phyloP scores from a whole-genome alignment of 306 rosid species.

The Myrica gale region DNA sequence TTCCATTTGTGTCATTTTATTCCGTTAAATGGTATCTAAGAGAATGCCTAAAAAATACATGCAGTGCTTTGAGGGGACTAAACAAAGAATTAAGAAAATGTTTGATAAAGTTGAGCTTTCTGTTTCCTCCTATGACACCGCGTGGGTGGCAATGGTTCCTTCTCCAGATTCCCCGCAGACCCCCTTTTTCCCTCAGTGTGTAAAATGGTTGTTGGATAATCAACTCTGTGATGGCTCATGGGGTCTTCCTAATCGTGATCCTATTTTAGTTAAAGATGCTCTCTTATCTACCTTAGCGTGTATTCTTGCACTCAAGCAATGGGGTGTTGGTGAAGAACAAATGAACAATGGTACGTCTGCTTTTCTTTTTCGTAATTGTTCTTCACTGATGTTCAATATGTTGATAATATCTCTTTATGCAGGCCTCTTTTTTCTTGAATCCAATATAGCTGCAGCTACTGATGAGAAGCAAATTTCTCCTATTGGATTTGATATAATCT shows the following conservation, averaged over 20 bases:
- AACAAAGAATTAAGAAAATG: conserved; percentile 58
- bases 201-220: conserved; percentile 68
- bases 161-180: conserved; percentile 44
- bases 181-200: conserved; percentile 72
- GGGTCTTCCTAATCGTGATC: conserved; percentile 53
- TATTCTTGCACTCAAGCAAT: conserved; percentile 64
- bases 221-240: conserved; percentile 82
- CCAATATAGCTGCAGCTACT: conserved; percentile 56
- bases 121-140: conserved; percentile 79
- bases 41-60: conserved; percentile 8
- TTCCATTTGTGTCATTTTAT: background rate
- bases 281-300: conserved; percentile 72
- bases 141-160: conserved; percentile 93
- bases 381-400: conserved; percentile 11
- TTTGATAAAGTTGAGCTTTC: conserved; percentile 68
- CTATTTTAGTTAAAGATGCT: conserved; percentile 58
- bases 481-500: conserved; percentile 67
- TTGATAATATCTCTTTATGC: conserved; percentile 29
- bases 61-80: conserved; percentile 56
- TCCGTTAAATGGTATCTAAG: background rate
- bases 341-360: conserved; percentile 51
- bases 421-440: conserved; percentile 71
- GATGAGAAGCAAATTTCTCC: conserved; percentile 67
- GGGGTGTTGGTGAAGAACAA: conserved; percentile 63
- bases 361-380: conserved; percentile 1